phyloP scores from a whole-genome alignment of 2,329 filamentous ascomycete genomes.

The Dendryphion nanum region DNA sequence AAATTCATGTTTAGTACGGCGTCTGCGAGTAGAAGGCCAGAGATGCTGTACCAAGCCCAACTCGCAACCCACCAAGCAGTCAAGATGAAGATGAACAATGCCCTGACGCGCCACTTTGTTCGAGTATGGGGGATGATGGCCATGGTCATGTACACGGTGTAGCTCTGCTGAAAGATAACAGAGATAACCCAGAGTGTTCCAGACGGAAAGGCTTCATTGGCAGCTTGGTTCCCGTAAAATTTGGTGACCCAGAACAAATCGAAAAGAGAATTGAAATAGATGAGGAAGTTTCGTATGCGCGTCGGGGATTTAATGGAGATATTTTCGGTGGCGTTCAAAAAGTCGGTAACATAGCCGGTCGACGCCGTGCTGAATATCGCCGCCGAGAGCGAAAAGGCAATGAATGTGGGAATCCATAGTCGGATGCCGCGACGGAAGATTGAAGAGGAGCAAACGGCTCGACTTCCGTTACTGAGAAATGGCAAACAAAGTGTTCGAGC shows the following conservation, averaged over 20 bases:
- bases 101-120: constrained; percentile 42
- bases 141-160: constrained; percentile 51
- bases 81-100: constrained; percentile 40
- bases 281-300: constrained; percentile 38
- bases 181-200: constrained; percentile 48
- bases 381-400: constrained; percentile 42
- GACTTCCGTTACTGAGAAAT: constrained; percentile 40
- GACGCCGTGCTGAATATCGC: constrained; percentile 32
- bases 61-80: constrained; percentile 49
- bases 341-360: constrained; percentile 37
- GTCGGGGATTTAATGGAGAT: constrained; percentile 34
- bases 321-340: constrained; percentile 40
- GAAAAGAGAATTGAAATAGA: constrained; percentile 49
- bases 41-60: constrained; percentile 49
- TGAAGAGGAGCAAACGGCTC: constrained; percentile 37
- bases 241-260: constrained; percentile 48
- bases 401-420: constrained; percentile 42
- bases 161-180: constrained; percentile 47
- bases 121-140: constrained; percentile 47
- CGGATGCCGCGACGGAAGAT: constrained; percentile 44
- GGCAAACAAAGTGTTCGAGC: constrained; percentile 44
- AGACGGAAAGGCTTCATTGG: constrained; percentile 44
- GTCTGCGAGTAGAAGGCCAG: constrained; percentile 50
- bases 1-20: constrained; percentile 44
- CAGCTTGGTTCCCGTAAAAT: constrained; percentile 40